Evolutionary conservation across 2,329 filamentous ascomycete genomes (phyloP), one percentile per base, ranked within the genome.

Genomic region (Peltaster fructicola): DNA sequence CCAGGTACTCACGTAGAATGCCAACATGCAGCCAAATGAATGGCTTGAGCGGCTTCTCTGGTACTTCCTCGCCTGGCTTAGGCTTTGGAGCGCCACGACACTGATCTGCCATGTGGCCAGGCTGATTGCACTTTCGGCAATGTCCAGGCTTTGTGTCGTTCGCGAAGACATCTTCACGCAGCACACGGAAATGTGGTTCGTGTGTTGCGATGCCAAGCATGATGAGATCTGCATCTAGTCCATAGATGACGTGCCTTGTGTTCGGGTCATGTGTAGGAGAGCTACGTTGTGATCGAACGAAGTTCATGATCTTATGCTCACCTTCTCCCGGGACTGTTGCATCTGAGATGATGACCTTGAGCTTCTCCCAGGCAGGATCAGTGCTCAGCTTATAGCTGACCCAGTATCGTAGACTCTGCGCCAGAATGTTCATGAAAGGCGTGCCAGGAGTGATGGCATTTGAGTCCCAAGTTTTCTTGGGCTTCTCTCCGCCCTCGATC

Each of bases 261-360:
- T 98, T 95, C 13, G 88, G 88, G 44, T 98, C 75, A 51, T 98
- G 82, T 36, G 90, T 75, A 4, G 84, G 75, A 26, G 80, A 88
- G 24, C 77, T 70, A 43, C 88, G 73, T 53, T 98, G 90, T 17
- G 85, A 92, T 43, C 88, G 74, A 37, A 98, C 70, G 50, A 95
- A 98, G 39, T 88, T 74, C 88, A 98, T 98, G 46, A 98, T 95
- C 54, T 98, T 98, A 53, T 98, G 88, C 57, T 98, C 88, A 48
- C 88, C 88, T 56, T 98, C 88, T 47, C 88, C 88, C 27, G 88
- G 88, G 18, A 98, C 84, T 19, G 85, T 93, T 26, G 88, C 85
- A 59, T 98, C 88, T 6, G 88, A 98, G 38, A 98, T 95, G 52
- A 98, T 90, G 50, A 98, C 68, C 62, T 98, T 98, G 50, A 93